Base-by-base conservation (phyloP, 768 basidiomycete species). In the Podaxis mareebaensis region DNA sequence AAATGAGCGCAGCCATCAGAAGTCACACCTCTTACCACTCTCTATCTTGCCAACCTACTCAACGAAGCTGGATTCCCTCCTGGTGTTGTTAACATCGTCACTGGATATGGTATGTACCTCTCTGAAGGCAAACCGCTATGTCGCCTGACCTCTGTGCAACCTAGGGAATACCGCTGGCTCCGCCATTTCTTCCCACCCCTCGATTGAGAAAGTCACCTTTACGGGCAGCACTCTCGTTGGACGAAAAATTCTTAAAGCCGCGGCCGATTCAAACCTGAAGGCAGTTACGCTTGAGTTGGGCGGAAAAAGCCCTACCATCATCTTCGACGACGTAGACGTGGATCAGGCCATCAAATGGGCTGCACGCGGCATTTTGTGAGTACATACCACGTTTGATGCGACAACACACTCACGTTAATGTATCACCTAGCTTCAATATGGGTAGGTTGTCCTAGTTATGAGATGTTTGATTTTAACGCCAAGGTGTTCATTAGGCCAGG, bases 211-310 rank as follows among this genome's bases (percentile, higher is more conserved):
- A 74, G 76, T 92, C 24, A 87, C 91, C 0, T 93, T 93, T 76
- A 93, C 92, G 3, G 91, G 92, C 5, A 88, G 86, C 60, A 91
- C 90, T 6, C 75, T 86, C 48, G 83, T 85, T 44, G 93, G 92
- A 3, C 84, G 90, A 52, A 84, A 82, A 67, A 81, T 93, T 72
- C 75, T 90, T 78, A 83, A 89, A 67, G 88, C 90, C 3, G 83
- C 92, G 1, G 81, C 89, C 0, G 80, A 86, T 71, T 83, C 83
- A 30, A 94, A 93, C 71, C 72, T 93, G 69, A 94, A 94, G 76
- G 81, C 82, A 59, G 87, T 90, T 53, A 87, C 89, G 10, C 82
- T 91, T 53, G 90, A 91, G 74, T 80, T 92, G 15, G 90, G 89
- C 40, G 89, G 88, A 26, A 88, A 89, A 79, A 82, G 77, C 60